Conservation (phyloP, 2,329 filamentous ascomycete species). For the Colletotrichum camelliae region DNA sequence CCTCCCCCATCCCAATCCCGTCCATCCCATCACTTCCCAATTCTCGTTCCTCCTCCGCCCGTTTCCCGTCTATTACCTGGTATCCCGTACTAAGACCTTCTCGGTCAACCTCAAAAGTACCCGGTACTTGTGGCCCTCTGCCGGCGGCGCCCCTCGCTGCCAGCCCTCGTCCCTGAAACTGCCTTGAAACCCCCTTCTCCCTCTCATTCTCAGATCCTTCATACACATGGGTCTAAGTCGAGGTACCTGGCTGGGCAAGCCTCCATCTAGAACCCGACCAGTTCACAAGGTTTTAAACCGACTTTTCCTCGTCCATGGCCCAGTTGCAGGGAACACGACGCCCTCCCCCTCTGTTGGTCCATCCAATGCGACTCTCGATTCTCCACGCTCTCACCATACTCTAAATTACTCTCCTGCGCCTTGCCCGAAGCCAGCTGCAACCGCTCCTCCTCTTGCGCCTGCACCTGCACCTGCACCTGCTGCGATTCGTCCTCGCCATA, state of each 20-base stretch:
- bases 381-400: constrained; percentile 21
- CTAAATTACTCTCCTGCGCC: constrained; percentile 19
- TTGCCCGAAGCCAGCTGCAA: constrained; percentile 2
- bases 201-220: constrained; percentile 17
- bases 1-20: background rate
- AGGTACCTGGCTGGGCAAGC: constrained; percentile 15
- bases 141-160: constrained; percentile 2
- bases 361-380: constrained; percentile 15
- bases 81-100: background rate
- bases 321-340: constrained; percentile 19
- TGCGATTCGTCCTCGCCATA: background rate
- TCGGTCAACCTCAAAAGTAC: constrained; percentile 6
- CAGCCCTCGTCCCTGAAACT: constrained; percentile 16
- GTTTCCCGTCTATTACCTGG: background rate
- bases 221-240: constrained; percentile 19
- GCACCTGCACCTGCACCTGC: background rate
- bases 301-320: constrained; percentile 36
- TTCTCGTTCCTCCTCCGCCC: constrained; percentile 14
- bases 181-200: constrained; percentile 21
- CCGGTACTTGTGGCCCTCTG: constrained; percentile 1
- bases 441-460: background rate
- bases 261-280: constrained; percentile 14
- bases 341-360: constrained; percentile 15
- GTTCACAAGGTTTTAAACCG: constrained; percentile 33
- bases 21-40: background rate